Percentiles rank a stretch among this genome's conserved stretches.
phyloP scores from a whole-genome alignment of 495 filamentous ascomycete species.

The Thozetella sp. region DNA sequence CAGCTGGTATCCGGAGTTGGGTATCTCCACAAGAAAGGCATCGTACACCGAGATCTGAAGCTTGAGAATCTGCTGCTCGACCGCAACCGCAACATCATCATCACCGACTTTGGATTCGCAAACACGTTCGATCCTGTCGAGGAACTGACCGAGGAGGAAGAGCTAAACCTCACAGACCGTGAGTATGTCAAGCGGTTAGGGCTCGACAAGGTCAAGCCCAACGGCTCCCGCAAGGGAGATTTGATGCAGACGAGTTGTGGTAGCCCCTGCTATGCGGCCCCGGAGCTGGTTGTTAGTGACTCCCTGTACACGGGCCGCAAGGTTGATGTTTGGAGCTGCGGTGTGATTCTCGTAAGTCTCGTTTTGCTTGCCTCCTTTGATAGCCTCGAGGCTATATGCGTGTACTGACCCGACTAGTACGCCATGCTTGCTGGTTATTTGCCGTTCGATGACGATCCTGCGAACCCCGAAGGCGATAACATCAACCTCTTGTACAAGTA shows the following conservation, averaged over 20 bases:
- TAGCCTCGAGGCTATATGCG: constrained; percentile 2
- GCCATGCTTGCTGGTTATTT: constrained; percentile 98
- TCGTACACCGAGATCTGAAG: constrained; percentile 97
- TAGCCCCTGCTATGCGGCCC: constrained; percentile 93
- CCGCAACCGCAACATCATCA: constrained; percentile 97
- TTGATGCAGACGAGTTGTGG: constrained; percentile 83
- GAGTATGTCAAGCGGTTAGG: constrained; percentile 81
- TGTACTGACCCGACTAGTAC: constrained; percentile 64
- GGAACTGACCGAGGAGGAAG: constrained; percentile 87
- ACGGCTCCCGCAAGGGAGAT: constrained; percentile 67
- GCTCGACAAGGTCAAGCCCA: constrained; percentile 63
- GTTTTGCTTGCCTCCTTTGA: background rate
- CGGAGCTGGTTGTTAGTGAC: constrained; percentile 96
- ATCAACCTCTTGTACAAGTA: constrained; percentile 99
- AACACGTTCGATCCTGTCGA: constrained; percentile 94
- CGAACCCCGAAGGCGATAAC: constrained; percentile 98
- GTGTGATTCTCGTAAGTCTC: constrained; percentile 91
- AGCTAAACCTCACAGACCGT: constrained; percentile 80
- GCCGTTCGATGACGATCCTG: constrained; percentile 98
- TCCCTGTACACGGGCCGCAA: constrained; percentile 96
- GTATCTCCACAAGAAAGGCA: constrained; percentile 98
- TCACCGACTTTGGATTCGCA: constrained; percentile 98
- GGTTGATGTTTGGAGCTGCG: constrained; percentile 99
- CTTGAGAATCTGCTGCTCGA: constrained; percentile 96
- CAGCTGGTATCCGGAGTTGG: constrained; percentile 96